Base-by-base conservation (phyloP, 176 grass and related monocot species). In the maize (Zea mays) region DNA sequence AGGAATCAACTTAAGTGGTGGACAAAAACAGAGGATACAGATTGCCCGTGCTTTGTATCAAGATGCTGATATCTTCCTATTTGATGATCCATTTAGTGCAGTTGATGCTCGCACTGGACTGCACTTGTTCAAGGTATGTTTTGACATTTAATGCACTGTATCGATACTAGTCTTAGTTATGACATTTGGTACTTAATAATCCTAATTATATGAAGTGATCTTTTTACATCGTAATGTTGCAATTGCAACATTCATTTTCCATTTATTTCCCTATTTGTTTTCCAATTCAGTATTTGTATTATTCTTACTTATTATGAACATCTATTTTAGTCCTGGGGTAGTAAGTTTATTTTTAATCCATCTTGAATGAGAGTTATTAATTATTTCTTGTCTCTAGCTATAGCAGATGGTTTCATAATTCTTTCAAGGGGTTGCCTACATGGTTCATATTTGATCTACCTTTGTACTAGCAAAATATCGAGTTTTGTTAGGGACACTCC, bases 81-180 rank as follows among this genome's bases (percentile, higher is more conserved):
- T 96, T 66, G 93, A 96, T 71, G 89, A 96, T 86, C 89, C 89
- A 10, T 92, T 96, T 71, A 92, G 89, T 77, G 89, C 84, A 6
- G 84, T 92, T 39, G 93, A 96, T 83, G 86, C 86, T 60, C 93
- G 78, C 79, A 92, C 80, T 20, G 93, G 89, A 69, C 72, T 77
- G 0, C 87, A 96, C 83, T 81, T 90, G 3, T 96, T 84, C 75
- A 96, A 88, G 87, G 85, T 92, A 84, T 77, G 13, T 10, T 43
- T 65, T 16, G 0, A 34, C 3, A 50, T 41, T 59, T 42, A 12
- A 1, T 49, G 3, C 21, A 46, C 17, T 34, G 0, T 6, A 47
- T 61, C 4, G 3, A 12, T 14, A 19, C n/a, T 41, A 56, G n/a
- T 19, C 7, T 39, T 40, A 56, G 0, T 56, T 72, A 71, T 71